Percentiles rank a stretch among this genome's conserved stretches.
phyloP scores from a whole-genome alignment of 176 grass and related monocot genomes.

The Oryza meridionalis region DNA sequence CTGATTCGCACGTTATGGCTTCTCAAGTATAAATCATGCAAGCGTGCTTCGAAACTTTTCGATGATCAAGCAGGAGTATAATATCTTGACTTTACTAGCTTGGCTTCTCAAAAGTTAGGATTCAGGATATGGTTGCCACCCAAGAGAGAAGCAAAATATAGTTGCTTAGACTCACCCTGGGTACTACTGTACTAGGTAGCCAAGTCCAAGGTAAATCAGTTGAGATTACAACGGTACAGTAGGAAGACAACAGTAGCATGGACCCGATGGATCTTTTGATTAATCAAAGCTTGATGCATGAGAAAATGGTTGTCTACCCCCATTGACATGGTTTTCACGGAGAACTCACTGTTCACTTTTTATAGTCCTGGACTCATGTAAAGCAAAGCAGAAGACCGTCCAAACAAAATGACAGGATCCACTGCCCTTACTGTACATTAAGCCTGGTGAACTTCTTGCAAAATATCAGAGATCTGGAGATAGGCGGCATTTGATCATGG shows the following conservation, averaged over 20 bases:
- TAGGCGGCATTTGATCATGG: background rate
- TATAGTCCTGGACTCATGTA: background rate
- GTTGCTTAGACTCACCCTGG: background rate
- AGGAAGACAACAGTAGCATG: background rate
- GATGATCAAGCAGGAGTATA: background rate
- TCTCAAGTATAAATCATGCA: slow-evolving; percentile 7
- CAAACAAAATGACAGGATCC: background rate
- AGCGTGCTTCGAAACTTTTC: background rate
- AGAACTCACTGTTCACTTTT: background rate
- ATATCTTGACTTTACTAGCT: background rate
- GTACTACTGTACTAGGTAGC: background rate
- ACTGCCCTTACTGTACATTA: background rate
- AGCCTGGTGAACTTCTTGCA: background rate
- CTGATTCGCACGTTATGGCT: background rate
- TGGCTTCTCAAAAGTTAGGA: too few species aligned
- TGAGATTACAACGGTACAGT: background rate
- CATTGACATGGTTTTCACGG: background rate
- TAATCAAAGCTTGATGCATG: background rate
- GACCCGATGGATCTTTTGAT: background rate
- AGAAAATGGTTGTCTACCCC: background rate
- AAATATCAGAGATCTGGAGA: slow-evolving; percentile 9
- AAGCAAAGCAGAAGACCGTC: background rate
- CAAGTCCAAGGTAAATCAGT: background rate
- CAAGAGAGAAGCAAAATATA: background rate
- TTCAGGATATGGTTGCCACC: slow-evolving; percentile 25